Evolutionary conservation across 768 basidiomycete species (phyloP), one percentile per base, ranked within the genome.

Genomic region (Mycena rosella): DNA sequence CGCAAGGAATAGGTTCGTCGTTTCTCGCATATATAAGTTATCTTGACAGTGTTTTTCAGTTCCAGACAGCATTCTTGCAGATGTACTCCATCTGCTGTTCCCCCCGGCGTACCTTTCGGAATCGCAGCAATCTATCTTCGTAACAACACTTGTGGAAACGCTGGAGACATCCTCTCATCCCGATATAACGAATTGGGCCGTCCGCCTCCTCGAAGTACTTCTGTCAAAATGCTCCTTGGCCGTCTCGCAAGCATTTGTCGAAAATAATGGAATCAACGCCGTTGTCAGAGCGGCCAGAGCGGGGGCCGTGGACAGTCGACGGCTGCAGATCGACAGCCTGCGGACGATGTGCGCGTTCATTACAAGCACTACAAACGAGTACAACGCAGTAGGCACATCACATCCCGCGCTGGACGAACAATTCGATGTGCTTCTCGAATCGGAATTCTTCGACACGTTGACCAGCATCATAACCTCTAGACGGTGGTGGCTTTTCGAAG

Each of bases 311-410:
- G 80, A 79, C 63, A 80, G 79, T 65, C 77, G 80, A 18, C 76
- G 79, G 38, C 77, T 83, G 7, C 81, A 83, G 56, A 74, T 81
- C 36, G 80, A 83, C 56, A 80, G 82, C 65, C 73, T 83, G 67
- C 77, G 82, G 29, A 78, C 78, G 3, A 64, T 84, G 47, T 80
- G 78, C 58, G 74, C 77, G 11, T 82, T 81, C 68, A 74, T 84
- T 30, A 72, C 70, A 11, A 79, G 79, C 59, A 74, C 74, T 36
- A 69, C 76, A 2, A 54, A 65, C 1, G 47, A 76, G 62, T 66
- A 68, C 60, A 44, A 70, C 57, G 17, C 42, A 51, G 36, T 56
- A 54, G 4, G 17, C 26, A 30, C n/a, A 29, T 42, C 47, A 40
- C 62, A 60, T 18, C 15, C 65, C 7, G 63, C 68, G 4, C 67